phyloP scores from a whole-genome alignment of 805 yeast species.

The Priceomyces haplophilus region DNA sequence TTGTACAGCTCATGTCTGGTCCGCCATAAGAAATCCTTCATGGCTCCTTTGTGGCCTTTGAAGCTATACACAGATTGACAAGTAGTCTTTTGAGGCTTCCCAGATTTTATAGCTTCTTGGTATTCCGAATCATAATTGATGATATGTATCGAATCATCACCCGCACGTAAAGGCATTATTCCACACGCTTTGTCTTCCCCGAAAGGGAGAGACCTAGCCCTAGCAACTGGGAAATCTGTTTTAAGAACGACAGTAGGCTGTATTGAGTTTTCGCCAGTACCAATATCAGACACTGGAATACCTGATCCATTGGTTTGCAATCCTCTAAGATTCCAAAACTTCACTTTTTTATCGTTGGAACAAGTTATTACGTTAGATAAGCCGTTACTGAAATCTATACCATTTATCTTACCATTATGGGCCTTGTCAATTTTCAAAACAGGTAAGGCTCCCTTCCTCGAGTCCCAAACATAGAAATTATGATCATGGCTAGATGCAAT shows the following conservation, averaged over 20 bases:
- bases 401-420: slow-evolving; percentile 84
- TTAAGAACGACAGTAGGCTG: slow-evolving; percentile 57
- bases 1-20: slow-evolving; percentile 37
- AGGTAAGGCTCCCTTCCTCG: slow-evolving; percentile 77
- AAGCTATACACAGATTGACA: slow-evolving; percentile 47
- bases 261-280: slow-evolving; percentile 2
- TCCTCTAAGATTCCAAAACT: slow-evolving; percentile 65
- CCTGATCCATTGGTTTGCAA: slow-evolving; percentile 9
- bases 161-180: slow-evolving; percentile 88
- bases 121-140: slow-evolving; percentile 45
- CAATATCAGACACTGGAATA: slow-evolving; percentile 19
- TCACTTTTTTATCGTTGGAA: slow-evolving; percentile 82
- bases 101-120: slow-evolving; percentile 20
- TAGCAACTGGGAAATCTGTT: slow-evolving; percentile 82
- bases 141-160: slow-evolving; percentile 59
- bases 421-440: slow-evolving; percentile 59
- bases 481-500: slow-evolving; percentile 86
- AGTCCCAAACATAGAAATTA: slow-evolving; percentile 82
- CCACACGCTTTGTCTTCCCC: slow-evolving; percentile 74
- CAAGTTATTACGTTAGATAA: slow-evolving; percentile 67
- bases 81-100: slow-evolving; percentile 23
- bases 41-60: slow-evolving; percentile 79
- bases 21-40: slow-evolving; percentile 89
- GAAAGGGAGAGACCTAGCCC: slow-evolving; percentile 86
- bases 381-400: slow-evolving; percentile 75